phyloP scores from a whole-genome alignment of 2,329 filamentous ascomycete species.

The Pleomassaria siparia region DNA sequence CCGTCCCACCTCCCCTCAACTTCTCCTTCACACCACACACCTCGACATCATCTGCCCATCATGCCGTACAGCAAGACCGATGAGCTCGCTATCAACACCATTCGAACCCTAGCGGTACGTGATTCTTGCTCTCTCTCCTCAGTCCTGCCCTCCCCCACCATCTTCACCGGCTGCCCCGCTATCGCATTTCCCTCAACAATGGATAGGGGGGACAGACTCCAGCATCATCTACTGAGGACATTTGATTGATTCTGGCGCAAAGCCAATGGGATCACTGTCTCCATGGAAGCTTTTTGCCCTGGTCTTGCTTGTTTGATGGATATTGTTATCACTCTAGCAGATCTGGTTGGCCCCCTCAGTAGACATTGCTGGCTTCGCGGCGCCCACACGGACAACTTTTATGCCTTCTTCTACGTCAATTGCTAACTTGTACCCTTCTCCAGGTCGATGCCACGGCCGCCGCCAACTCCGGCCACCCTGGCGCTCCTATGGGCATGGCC shows the following conservation, averaged over 20 bases:
- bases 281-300: too few species aligned
- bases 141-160: neutral
- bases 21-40: conserved; percentile 16
- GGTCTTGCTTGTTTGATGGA: too few species aligned
- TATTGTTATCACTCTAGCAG: too few species aligned
- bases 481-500: conserved; percentile 97
- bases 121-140: conserved; percentile 4
- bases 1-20: conserved; percentile 14
- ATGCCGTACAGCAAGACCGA: conserved; percentile 92
- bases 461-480: conserved; percentile 97
- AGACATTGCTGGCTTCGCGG: too few species aligned
- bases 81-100: conserved; percentile 94
- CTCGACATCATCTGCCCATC: conserved; percentile 42
- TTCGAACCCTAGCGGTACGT: conserved; percentile 92
- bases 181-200: conserved; percentile 20
- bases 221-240: too few species aligned
- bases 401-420: conserved; percentile 23
- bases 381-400: too few species aligned
- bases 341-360: conserved; percentile 29
- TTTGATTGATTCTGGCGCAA: too few species aligned
- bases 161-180: conserved; percentile 30
- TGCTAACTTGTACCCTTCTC: conserved; percentile 31
- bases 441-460: conserved; percentile 96
- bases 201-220: neutral
- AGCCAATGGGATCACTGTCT: too few species aligned